phyloP scores from a whole-genome alignment of 371 early-diverging fungal genomes.

The Conidiobolus incongruus region DNA sequence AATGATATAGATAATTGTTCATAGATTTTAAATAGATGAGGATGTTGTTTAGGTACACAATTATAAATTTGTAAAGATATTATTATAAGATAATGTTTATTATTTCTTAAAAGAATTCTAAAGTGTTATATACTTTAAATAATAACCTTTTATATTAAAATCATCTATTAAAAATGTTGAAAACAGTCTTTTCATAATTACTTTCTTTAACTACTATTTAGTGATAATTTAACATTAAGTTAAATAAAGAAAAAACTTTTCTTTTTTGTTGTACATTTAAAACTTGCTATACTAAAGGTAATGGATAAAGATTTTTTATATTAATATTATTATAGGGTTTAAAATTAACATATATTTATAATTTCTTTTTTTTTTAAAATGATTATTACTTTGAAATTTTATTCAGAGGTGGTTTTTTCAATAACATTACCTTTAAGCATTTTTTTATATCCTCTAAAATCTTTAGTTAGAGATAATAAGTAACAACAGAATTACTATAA shows the following conservation, averaged over 20 bases:
- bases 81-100: conserved; percentile 14
- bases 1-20: conserved; percentile 18
- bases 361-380: conserved; percentile 10
- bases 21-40: conserved; percentile 19
- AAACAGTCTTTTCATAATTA: conserved; percentile 12
- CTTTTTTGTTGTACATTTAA: conserved; percentile 10
- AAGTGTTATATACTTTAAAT: conserved; percentile 21
- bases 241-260: conserved; percentile 11
- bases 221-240: conserved; percentile 11
- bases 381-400: no score
- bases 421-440: no score
- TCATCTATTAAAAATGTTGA: conserved; percentile 11
- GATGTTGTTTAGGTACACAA: conserved; percentile 30
- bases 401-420: no score
- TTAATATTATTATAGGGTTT: conserved; percentile 5
- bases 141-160: no score
- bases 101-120: conserved; percentile 15
- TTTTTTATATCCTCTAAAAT: no score
- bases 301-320: conserved; percentile 9
- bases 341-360: conserved; percentile 7
- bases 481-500: no score
- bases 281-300: conserved; percentile 13
- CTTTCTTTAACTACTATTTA: conserved; percentile 7
- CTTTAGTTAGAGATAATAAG: no score
- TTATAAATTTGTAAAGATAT: conserved; percentile 12